Conservation (phyloP, 1,284 basidiomycete genomes). For the Trametes sp. region DNA sequence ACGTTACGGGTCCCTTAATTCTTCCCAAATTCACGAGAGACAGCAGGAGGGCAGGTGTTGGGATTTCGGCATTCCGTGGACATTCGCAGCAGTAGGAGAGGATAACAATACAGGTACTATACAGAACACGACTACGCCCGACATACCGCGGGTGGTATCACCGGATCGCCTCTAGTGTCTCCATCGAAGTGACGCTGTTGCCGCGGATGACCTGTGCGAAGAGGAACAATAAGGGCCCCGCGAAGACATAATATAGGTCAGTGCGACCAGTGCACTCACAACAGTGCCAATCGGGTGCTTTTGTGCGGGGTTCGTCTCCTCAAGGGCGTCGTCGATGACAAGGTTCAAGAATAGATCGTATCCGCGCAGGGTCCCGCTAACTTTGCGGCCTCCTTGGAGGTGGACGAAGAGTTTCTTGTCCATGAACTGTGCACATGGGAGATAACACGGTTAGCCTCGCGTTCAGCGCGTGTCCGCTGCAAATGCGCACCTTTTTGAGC, state of each 20-base stretch:
- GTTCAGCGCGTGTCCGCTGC: background rate
- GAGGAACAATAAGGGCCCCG: conserved; percentile 21
- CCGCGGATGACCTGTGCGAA: conserved; percentile 85
- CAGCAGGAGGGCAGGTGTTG: background rate
- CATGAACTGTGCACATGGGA: conserved; percentile 80
- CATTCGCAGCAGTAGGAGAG: background rate
- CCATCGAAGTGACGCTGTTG: conserved; percentile 94
- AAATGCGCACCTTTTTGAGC: conserved; percentile 81
- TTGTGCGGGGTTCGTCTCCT: conserved; percentile 91
- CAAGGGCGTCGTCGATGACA: conserved; percentile 94
- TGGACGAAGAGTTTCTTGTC: conserved; percentile 97
- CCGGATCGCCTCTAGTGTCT: conserved; percentile 77
- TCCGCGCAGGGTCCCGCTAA: conserved; percentile 94
- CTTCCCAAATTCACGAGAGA: no score
- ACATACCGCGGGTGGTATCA: conserved; percentile 34
- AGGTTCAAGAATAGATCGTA: conserved; percentile 99
- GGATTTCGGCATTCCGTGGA: conserved; percentile 5
- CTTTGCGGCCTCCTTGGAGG: conserved; percentile 95
- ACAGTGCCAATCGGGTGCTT: conserved; percentile 91
- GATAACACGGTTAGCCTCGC: conserved; percentile 1
- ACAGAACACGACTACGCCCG: conserved; percentile 28
- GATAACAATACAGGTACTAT: conserved; percentile 32
- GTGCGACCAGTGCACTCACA: conserved; percentile 57
- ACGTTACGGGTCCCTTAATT: no score
- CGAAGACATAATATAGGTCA: background rate